phyloP scores from a whole-genome alignment of 805 yeast species.

The Komagataella phaffii region DNA sequence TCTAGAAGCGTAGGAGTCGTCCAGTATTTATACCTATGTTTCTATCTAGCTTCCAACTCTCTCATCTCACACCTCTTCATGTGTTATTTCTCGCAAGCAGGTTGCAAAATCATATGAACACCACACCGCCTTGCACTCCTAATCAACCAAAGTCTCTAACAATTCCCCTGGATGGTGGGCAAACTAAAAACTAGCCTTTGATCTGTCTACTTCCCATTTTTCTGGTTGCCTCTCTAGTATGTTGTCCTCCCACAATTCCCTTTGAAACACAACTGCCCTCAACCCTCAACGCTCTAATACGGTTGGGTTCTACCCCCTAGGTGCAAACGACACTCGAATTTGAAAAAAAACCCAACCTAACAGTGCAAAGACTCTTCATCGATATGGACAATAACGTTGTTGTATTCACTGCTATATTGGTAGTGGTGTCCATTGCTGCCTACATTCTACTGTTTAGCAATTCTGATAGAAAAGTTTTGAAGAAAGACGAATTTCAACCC shows the following conservation, averaged over 20 bases:
- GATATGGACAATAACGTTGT: neutral
- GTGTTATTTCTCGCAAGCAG: too few species aligned
- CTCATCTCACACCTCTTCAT: too few species aligned
- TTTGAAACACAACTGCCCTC: neutral
- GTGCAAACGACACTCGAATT: neutral
- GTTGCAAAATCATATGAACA: too few species aligned
- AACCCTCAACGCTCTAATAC: neutral
- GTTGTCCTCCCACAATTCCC: neutral
- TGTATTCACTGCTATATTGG: slow-evolving; percentile 4
- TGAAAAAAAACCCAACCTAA: neutral
- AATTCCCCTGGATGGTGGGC: too few species aligned
- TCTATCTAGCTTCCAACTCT: too few species aligned
- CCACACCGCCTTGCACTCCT: too few species aligned
- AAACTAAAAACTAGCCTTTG: too few species aligned
- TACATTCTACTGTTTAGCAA: slow-evolving; percentile 20
- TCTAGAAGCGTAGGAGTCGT: too few species aligned
- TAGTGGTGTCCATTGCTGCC: slow-evolving; percentile 22
- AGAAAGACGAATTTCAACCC: slow-evolving; percentile 53
- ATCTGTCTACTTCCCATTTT: too few species aligned
- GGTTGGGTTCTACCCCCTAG: neutral
- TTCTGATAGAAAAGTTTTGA: slow-evolving; percentile 38
- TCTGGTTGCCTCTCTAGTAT: neutral
- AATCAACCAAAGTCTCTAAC: too few species aligned
- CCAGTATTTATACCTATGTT: too few species aligned
- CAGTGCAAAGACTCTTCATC: neutral